phyloP scores from a whole-genome alignment of 2,329 filamentous ascomycete species.

The Alternaria sp. region DNA sequence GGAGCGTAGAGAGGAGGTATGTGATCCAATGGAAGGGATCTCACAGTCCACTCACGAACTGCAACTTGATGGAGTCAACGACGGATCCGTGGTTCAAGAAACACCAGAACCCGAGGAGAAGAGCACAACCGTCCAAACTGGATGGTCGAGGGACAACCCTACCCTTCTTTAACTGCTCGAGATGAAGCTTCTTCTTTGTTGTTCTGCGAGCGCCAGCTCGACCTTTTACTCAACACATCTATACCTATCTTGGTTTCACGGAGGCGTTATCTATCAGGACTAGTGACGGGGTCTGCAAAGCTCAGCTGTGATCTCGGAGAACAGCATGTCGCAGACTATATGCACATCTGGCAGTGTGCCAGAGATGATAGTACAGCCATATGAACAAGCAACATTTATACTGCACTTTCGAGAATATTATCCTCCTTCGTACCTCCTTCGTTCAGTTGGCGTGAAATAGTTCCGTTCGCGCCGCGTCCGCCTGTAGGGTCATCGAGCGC shows the following conservation, averaged over 20 bases:
- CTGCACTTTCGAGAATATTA: slow-evolving; percentile 39
- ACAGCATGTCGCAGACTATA: not conserved
- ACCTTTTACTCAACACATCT: not conserved
- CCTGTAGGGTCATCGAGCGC: slow-evolving; percentile 52
- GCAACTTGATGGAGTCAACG: slow-evolving; percentile 2
- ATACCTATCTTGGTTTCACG: slow-evolving; percentile 2
- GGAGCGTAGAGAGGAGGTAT: not conserved
- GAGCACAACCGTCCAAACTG: slow-evolving; percentile 62
- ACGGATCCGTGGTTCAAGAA: slow-evolving; percentile 4
- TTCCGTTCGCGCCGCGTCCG: slow-evolving; percentile 51
- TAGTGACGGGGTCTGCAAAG: not conserved
- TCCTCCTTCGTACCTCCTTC: slow-evolving; percentile 16
- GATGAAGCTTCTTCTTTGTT: not conserved
- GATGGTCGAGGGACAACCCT: not conserved
- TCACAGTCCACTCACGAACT: slow-evolving; percentile 11
- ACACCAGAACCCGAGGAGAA: slow-evolving; percentile 9
- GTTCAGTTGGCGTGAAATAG: slow-evolving; percentile 49
- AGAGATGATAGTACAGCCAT: not conserved
- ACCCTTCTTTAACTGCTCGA: not conserved
- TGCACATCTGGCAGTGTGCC: not conserved
- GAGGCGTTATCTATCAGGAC: slow-evolving; percentile 5
- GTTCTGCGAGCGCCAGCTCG: not conserved
- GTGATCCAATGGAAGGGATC: slow-evolving; percentile 11
- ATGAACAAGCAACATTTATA: slow-evolving; percentile 22
- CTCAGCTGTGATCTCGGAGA: not conserved